Percentiles rank a stretch among this genome's conserved stretches.
Evolutionary conservation across 768 basidiomycete genomes (phyloP).

Genomic region (Leccinum boreale): DNA sequence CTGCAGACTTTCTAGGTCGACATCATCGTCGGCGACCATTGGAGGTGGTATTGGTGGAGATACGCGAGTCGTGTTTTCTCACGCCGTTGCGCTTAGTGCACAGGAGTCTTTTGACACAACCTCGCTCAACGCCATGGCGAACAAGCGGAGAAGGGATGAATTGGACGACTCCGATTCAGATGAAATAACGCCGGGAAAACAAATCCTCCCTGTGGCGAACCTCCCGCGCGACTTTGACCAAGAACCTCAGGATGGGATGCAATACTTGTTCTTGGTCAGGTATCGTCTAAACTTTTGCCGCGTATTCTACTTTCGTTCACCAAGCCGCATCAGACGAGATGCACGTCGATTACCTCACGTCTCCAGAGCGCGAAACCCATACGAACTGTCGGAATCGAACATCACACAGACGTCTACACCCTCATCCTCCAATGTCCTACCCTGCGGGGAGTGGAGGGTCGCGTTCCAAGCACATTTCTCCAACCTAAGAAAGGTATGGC

Average conservation of each 20-base stretch:
- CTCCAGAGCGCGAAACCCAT: constrained; percentile 68
- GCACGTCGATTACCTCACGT: constrained; percentile 61
- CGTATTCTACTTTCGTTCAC: constrained; percentile 6
- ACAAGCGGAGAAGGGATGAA: constrained; percentile 58
- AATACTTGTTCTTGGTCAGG: constrained; percentile 84
- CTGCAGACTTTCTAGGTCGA: constrained; percentile 68
- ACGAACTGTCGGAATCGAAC: constrained; percentile 40
- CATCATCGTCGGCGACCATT: constrained; percentile 47
- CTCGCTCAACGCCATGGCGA: constrained; percentile 17
- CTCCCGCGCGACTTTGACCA: constrained; percentile 67
- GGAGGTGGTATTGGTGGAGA: background rate
- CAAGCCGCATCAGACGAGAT: constrained; percentile 57
- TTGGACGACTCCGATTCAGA: constrained; percentile 56
- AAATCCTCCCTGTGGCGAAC: constrained; percentile 78
- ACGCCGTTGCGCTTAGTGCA: constrained; percentile 5
- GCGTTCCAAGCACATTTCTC: constrained; percentile 56
- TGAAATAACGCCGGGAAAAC: constrained; percentile 58
- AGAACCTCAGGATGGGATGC: constrained; percentile 66
- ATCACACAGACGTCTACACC: constrained; percentile 13
- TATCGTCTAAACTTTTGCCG: constrained; percentile 28
- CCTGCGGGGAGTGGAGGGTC: constrained; percentile 65
- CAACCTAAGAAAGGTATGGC: constrained; percentile 56
- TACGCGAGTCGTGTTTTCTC: constrained; percentile 12
- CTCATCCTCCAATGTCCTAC: constrained; percentile 40
- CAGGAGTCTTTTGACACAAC: background rate